phyloP scores from a whole-genome alignment of 2,329 filamentous ascomycete species.

The Xylaria hypoxylon region DNA sequence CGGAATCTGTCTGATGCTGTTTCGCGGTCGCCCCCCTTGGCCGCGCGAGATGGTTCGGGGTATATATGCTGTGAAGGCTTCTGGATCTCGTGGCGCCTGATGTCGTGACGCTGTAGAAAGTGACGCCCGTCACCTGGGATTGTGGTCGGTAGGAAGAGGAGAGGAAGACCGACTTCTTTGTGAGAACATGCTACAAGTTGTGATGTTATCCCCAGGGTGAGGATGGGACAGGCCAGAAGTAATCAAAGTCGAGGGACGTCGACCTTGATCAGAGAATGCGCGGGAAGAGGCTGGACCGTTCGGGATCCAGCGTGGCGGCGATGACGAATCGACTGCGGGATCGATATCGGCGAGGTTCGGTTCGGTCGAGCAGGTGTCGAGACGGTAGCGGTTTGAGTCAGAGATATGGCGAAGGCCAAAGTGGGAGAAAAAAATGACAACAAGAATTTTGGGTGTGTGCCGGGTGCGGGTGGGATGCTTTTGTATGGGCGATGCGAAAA shows the following conservation, averaged over 20 bases:
- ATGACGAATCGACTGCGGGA: conserved; percentile 33
- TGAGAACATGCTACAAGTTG: conserved; percentile 66
- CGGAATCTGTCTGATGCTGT: conserved; percentile 5
- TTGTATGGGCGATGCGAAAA: conserved; percentile 31
- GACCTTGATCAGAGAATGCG: conserved; percentile 52
- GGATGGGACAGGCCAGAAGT: conserved; percentile 43
- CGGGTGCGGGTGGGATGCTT: conserved; percentile 45
- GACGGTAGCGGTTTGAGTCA: conserved; percentile 42
- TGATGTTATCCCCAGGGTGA: conserved; percentile 54
- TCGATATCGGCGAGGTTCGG: conserved; percentile 28
- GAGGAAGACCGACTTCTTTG: conserved; percentile 65
- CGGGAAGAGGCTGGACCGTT: conserved; percentile 56
- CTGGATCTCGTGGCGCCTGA: conserved; percentile 54
- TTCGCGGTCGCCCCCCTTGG: conserved; percentile 40
- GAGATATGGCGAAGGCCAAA: conserved; percentile 50
- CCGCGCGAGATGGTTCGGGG: conserved; percentile 25
- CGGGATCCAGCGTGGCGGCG: conserved; percentile 49
- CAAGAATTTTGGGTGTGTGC: conserved; percentile 31
- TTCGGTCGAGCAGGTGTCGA: conserved; percentile 36
- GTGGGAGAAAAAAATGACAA: conserved; percentile 42
- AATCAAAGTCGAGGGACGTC: conserved; percentile 54
- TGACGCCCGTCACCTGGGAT: conserved; percentile 70
- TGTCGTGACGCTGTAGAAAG: conserved; percentile 61
- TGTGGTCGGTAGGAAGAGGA: conserved; percentile 69
- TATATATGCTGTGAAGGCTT: conserved; percentile 32